phyloP scores from a whole-genome alignment of 768 basidiomycete species.

The Paxillus ammoniavirescens region DNA sequence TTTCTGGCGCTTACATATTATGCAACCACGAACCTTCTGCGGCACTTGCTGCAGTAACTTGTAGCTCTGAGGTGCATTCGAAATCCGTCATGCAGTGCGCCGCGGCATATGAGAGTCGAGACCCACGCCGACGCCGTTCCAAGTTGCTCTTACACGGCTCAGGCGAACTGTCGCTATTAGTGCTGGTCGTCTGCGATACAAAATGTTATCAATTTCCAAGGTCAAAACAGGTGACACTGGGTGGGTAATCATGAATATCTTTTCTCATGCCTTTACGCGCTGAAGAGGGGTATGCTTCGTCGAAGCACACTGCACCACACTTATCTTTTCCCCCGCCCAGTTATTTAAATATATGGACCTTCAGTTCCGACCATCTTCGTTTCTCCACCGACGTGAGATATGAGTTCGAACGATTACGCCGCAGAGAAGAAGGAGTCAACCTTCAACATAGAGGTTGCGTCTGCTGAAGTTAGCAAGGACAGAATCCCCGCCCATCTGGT shows the following conservation, averaged over 20 bases:
- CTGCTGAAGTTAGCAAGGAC: background rate
- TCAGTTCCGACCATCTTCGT: background rate
- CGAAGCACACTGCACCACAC: background rate
- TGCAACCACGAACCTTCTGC: too few relatives aligned
- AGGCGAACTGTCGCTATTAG: too few relatives aligned
- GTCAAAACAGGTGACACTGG: background rate
- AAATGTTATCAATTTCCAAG: too few relatives aligned
- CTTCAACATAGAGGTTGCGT: background rate
- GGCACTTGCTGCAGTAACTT: too few relatives aligned
- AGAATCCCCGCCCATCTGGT: background rate
- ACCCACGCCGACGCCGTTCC: too few relatives aligned
- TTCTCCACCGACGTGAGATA: background rate
- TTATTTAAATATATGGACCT: conserved; percentile 2
- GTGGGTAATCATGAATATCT: background rate
- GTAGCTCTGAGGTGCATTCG: too few relatives aligned
- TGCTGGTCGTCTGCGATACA: background rate
- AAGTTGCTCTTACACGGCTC: too few relatives aligned
- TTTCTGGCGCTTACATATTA: too few relatives aligned
- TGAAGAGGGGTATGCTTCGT: background rate
- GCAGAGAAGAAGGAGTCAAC: conserved; percentile 1
- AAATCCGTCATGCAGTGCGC: too few relatives aligned
- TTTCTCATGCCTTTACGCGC: conserved; percentile 4
- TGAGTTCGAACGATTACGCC: background rate
- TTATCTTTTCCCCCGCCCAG: background rate
- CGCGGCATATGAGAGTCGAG: too few relatives aligned